Base-by-base conservation (phyloP, 2,329 filamentous ascomycete genomes). In the Plectosphaerella sp. region DNA sequence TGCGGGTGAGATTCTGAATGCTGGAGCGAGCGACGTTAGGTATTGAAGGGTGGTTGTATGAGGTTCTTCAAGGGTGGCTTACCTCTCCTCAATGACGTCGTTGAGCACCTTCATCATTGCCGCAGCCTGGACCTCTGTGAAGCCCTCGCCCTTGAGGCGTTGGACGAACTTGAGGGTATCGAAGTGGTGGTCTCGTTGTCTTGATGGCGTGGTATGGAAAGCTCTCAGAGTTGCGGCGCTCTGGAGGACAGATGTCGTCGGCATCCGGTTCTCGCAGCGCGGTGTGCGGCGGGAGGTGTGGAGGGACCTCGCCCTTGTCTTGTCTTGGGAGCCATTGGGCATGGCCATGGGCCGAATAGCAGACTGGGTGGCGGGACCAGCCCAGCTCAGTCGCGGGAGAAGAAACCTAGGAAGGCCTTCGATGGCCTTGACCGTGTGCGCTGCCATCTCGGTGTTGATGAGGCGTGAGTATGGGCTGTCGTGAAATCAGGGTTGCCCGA, bases 101-200 rank as follows among this genome's bases (percentile, higher is more conserved):
- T 91, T 92, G 39, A 99, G 77, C 7, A 97, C 90, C 67, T 89
- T 90, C 94, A 99, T 97, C 88, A 97, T 94, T n/a, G 94, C 93
- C 24, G 91, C 91, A 3, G 92, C 87, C 72, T 99, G 94, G 60
- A 92, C 88, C 69, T 97, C 93, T 22, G 91, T 96, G 69, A 97
- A 97, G 0, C 94, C 94, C 68, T 99, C 94, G 59, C 83, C 83
- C 68, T 93, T 86, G 41, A 99, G 77, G 49, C 90, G 81, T 72
- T 96, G 90, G 39, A 99, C 92, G 67, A 99, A 96, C 73, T 96
- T 97, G 56, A 99, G 82, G 1, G 94, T 99, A 71, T 99, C 94
- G 67, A 99, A 99, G 71, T 99, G 92, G 70, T 99, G 94, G 63
- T 97, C 92, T 58, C 88, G 83, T 49, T 69, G 67, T 48, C 74